Conservation (phyloP, 495 filamentous ascomycete species). For the Parathielavia hyrcaniae region DNA sequence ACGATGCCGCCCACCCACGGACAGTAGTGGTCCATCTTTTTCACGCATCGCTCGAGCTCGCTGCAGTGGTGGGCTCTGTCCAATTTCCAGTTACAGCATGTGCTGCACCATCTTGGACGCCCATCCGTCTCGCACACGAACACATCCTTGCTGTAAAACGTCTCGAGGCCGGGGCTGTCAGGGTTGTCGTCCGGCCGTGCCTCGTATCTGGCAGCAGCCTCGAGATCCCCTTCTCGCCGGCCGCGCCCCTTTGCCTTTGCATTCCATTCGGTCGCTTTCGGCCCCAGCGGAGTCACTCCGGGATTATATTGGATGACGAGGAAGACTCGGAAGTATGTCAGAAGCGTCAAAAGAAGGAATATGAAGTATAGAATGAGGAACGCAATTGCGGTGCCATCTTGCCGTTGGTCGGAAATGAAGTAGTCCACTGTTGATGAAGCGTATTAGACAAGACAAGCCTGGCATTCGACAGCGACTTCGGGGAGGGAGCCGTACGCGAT, state of each 20-base stretch:
- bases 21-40: slow-evolving; percentile 92
- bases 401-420: slow-evolving; percentile 49
- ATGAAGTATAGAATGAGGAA: slow-evolving; percentile 66
- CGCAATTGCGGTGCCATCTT: slow-evolving; percentile 54
- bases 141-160: slow-evolving; percentile 70
- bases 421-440: slow-evolving; percentile 49
- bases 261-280: slow-evolving; percentile 27
- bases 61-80: slow-evolving; percentile 82
- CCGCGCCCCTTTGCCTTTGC: slow-evolving; percentile 22
- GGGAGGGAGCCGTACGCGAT: slow-evolving; percentile 31
- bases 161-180: slow-evolving; percentile 45
- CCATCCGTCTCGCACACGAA: slow-evolving; percentile 79
- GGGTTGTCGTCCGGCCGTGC: slow-evolving; percentile 34
- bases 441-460: not conserved
- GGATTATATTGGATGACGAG: slow-evolving; percentile 59
- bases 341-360: slow-evolving; percentile 58
- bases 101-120: slow-evolving; percentile 70
- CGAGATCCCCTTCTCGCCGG: slow-evolving; percentile 35
- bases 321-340: slow-evolving; percentile 62
- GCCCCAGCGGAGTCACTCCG: slow-evolving; percentile 60
- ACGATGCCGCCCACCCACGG: slow-evolving; percentile 93
- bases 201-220: slow-evolving; percentile 35
- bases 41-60: slow-evolving; percentile 70
- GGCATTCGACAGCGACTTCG: not conserved
- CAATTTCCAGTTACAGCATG: slow-evolving; percentile 75